These are phyloP conservation scores for Stagonosporopsis tanaceti DNA, from an alignment of 2,329 filamentous ascomycete species.

Conservation along the genomic window DNA sequence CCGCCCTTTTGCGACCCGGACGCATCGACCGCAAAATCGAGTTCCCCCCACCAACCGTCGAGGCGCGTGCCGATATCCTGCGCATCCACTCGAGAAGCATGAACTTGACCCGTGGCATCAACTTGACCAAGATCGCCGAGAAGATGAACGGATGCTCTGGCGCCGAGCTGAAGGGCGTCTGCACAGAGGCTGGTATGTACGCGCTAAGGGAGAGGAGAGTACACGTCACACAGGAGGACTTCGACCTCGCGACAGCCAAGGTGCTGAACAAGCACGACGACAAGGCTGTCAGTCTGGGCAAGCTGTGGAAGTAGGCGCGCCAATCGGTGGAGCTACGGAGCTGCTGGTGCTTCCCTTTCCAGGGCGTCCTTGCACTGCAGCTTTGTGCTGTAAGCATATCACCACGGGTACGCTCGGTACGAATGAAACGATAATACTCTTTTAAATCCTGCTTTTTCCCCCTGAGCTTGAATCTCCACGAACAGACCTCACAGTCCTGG, in stretches of 20 bases:
- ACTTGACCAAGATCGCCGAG: slow-evolving; percentile 97
- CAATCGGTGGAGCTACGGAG: background rate
- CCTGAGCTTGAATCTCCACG: too few species aligned
- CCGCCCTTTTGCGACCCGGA: slow-evolving; percentile 91
- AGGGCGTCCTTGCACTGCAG: slow-evolving; percentile 4
- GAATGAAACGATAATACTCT: slow-evolving; percentile 13
- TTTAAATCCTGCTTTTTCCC: too few species aligned
- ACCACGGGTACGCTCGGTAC: slow-evolving; percentile 15
- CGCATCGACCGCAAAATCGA: slow-evolving; percentile 99
- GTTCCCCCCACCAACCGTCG: slow-evolving; percentile 95
- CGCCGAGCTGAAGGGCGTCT: slow-evolving; percentile 97
- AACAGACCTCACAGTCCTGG: too few species aligned
- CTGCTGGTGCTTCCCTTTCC: slow-evolving; percentile 5
- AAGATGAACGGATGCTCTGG: slow-evolving; percentile 99
- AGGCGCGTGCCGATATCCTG: slow-evolving; percentile 95
- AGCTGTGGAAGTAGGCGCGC: slow-evolving; percentile 75
- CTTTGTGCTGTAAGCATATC: slow-evolving; percentile 29
- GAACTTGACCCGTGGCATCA: slow-evolving; percentile 97
- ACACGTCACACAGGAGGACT: slow-evolving; percentile 98
- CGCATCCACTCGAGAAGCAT: slow-evolving; percentile 98
- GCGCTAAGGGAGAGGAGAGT: slow-evolving; percentile 93
- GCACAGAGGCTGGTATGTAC: slow-evolving; percentile 98
- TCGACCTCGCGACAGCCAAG: slow-evolving; percentile 98
- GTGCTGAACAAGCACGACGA: slow-evolving; percentile 99
- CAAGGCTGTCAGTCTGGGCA: slow-evolving; percentile 90